Evolutionary conservation across 2,329 filamentous ascomycete species (phyloP), one percentile per base, ranked within the genome.

Genomic region (Paracamarosporium sp.): DNA sequence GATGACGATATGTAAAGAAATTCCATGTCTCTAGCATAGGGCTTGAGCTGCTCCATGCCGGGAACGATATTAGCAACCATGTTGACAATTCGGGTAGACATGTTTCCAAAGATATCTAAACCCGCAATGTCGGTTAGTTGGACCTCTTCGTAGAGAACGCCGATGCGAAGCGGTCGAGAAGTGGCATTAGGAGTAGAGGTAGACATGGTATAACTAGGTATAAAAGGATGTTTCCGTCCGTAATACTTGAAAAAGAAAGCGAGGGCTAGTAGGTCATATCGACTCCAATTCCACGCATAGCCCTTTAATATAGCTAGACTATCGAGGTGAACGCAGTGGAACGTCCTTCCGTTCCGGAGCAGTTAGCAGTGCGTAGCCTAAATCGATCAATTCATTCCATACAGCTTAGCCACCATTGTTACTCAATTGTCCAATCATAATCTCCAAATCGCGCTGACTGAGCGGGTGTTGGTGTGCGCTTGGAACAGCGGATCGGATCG

Each of bases 91-190:
- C 65, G 56, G 20, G 61, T 63, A 5, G 74, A 73, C 11, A 79
- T 64, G 66, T 75, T 77, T 57, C 72, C 76, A 35, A 80, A 53
- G 41, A 80, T 62, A 64, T 80, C 79, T 58, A 79, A 70, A 59
- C 76, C 75, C 17, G 73, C 62, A 40, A 80, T 73, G 64, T 80
- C 78, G 50, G 69, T 64, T 56, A 79, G 67, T 69, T 80, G 79
- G 33, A 74, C 71, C 24, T 66, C 55, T 57, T 80, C 76, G 62
- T 75, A 70, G 54, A 80, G 70, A 40, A 80, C 73, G 56, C 71
- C 78, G 62, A 81, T 71, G 62, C 76, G 77, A 50, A 80, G 68
- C 45, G 76, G 48, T 33, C 59, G 65, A 47, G 27, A n/a, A 33
- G 40, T 25, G 53, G 15, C 22, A 33, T 50, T 47, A 12, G 13